Conservation (phyloP, 2,329 filamentous ascomycete species). For the Colletotrichum sp. region DNA sequence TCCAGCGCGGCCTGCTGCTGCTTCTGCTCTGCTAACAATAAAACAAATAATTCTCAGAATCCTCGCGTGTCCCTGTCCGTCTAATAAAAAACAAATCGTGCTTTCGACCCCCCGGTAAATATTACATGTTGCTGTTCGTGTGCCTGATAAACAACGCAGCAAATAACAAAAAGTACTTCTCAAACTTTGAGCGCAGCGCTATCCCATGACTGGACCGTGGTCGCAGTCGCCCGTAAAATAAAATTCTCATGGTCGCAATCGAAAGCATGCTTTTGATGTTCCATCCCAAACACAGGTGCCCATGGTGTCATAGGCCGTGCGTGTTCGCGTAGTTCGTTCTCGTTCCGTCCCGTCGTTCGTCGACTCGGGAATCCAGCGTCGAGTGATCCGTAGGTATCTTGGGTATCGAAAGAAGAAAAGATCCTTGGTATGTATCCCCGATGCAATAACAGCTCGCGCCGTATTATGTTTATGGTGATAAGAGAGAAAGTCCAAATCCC, state of each 20-base stretch:
- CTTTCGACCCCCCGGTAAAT: not conserved
- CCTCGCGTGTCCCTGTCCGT: not conserved
- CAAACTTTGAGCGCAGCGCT: not conserved
- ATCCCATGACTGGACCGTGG: slow-evolving; percentile 3
- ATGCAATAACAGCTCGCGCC: slow-evolving; percentile 22
- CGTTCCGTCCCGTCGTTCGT: slow-evolving; percentile 9
- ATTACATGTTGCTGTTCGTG: not conserved
- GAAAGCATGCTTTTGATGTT: slow-evolving; percentile 19
- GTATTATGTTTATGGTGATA: slow-evolving; percentile 20
- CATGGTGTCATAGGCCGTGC: slow-evolving; percentile 7
- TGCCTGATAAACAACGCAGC: not conserved
- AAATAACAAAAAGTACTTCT: not conserved
- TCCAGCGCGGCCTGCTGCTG: not conserved
- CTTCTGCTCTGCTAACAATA: not conserved
- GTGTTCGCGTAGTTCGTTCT: slow-evolving; percentile 17
- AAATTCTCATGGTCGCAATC: slow-evolving; percentile 1
- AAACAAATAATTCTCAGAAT: not conserved
- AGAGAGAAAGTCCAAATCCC: slow-evolving; percentile 19
- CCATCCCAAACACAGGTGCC: slow-evolving; percentile 4
- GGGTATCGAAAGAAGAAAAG: slow-evolving; percentile 24
- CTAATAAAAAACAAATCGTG: not conserved
- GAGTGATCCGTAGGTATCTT: slow-evolving; percentile 10
- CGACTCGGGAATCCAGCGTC: not conserved
- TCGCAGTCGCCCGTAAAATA: not conserved
- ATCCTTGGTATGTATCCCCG: slow-evolving; percentile 18